A percentile compares a stretch with the other conserved stretches of the same genome.
phyloP scores from a whole-genome alignment of 2,329 filamentous ascomycete species.

The Stagonosporopsis rhizophila region DNA sequence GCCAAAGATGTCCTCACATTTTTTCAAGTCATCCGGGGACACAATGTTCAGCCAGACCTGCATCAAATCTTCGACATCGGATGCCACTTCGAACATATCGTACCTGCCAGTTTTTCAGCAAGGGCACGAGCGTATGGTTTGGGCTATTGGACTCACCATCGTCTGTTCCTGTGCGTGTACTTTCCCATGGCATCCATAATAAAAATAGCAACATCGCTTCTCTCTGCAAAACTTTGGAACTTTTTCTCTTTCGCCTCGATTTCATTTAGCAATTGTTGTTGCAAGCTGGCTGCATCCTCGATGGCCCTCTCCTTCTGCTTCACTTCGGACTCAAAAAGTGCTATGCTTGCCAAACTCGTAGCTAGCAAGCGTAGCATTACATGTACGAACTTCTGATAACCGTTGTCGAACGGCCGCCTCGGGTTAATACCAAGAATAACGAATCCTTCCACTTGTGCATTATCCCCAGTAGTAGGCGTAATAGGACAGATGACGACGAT shows the following conservation, averaged over 20 bases:
- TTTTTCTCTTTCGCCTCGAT: slow-evolving; percentile 41
- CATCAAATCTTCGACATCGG: slow-evolving; percentile 23
- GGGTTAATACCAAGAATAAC: slow-evolving; percentile 51
- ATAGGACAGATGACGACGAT: slow-evolving; percentile 48
- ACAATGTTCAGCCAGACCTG: slow-evolving; percentile 33
- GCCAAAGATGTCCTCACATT: slow-evolving; percentile 41
- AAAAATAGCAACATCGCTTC: slow-evolving; percentile 52
- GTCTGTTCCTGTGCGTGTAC: slow-evolving; percentile 51
- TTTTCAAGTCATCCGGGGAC: slow-evolving; percentile 46
- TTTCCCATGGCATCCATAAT: slow-evolving; percentile 45
- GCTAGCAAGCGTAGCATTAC: slow-evolving; percentile 47
- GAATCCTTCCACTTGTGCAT: slow-evolving; percentile 47
- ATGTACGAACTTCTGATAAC: slow-evolving; percentile 49
- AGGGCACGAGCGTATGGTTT: too few species aligned
- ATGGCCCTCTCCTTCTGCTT: slow-evolving; percentile 45
- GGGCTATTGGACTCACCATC: slow-evolving; percentile 36
- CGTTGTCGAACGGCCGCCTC: slow-evolving; percentile 47
- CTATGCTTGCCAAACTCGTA: slow-evolving; percentile 50
- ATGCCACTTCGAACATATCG: slow-evolving; percentile 40
- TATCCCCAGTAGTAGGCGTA: slow-evolving; percentile 40
- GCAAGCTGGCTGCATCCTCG: slow-evolving; percentile 43
- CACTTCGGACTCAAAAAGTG: slow-evolving; percentile 50
- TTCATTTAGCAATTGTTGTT: slow-evolving; percentile 46
- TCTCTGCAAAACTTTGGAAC: slow-evolving; percentile 51
- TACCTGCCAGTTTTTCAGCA: slow-evolving; percentile 4